Percentiles rank a stretch among this genome's conserved stretches.
Evolutionary conservation across 805 yeast genomes (phyloP).

Genomic region (Pichia kluyveri): DNA sequence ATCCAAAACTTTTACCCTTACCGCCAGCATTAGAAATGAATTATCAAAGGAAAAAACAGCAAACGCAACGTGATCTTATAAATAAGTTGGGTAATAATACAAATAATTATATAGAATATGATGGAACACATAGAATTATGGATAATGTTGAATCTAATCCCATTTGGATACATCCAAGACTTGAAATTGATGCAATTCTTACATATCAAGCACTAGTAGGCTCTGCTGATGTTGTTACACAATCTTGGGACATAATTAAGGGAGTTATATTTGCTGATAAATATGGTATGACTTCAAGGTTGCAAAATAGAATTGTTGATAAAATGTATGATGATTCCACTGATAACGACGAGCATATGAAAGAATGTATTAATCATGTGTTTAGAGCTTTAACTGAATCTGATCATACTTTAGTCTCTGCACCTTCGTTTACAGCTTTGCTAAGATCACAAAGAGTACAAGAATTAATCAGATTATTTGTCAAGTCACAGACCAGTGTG

Average conservation of each 20-base stretch:
- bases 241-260: conserved; percentile 16
- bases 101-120: too few relatives aligned
- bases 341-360: neutral
- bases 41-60: conserved; percentile 3
- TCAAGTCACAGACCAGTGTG: conserved; percentile 13
- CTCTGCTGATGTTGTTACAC: conserved; percentile 13
- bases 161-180: conserved; percentile 28
- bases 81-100: too few relatives aligned
- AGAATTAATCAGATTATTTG: conserved; percentile 20
- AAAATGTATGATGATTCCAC: conserved; percentile 9
- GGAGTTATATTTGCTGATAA: conserved; percentile 22
- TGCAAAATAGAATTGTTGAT: conserved; percentile 18
- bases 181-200: conserved; percentile 22
- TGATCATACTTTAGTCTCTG: conserved; percentile 1
- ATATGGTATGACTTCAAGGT: conserved; percentile 7
- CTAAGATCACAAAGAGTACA: conserved; percentile 14
- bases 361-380: conserved; percentile 10
- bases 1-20: conserved; percentile 1
- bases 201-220: conserved; percentile 22
- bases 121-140: too few relatives aligned
- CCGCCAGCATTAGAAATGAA: conserved; percentile 5
- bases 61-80: neutral
- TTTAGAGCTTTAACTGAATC: conserved; percentile 13
- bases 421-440: conserved; percentile 13
- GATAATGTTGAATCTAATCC: conserved; percentile 15